Base-by-base conservation (phyloP, 2,329 filamentous ascomycete species). In the Aspergillus sp. region DNA sequence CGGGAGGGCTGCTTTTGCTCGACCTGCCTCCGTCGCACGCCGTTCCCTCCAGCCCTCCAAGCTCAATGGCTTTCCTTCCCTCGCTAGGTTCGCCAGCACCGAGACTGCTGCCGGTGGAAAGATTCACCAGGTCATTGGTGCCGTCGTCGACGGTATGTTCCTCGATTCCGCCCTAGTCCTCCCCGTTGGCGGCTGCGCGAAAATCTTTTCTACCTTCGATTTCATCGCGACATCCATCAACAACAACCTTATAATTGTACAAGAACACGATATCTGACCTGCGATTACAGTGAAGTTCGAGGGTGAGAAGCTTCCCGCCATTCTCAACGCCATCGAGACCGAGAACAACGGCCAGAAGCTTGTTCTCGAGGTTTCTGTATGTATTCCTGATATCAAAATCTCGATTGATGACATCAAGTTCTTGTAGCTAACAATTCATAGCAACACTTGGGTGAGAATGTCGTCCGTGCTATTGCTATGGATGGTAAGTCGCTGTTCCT, bases 401-500 rank as follows among this genome's bases (percentile, higher is more conserved):
- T 34, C 42, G 8, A 37, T 45, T 52, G 40, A 61, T 61, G 45
- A 61, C 58, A 64, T 61, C 56, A 63, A 62, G 51, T 54, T 17
- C 50, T 20, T 33, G 17, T 33, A 60, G 62, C 66, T 73, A 67
- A 69, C 64, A 34, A 8, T 51, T 37, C 58, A 68, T 72, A 97
- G 92, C 95, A 99, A 97, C 95, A 98, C 88, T 83, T 99, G 81
- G 95, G 95, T 84, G 91, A 99, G 86, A 96, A 91, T 85, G 91
- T 97, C 77, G 95, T 99, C 80, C 89, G 95, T 81, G 96, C 91
- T 82, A 99, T 99, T 96, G 95, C 95, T 82, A 99, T 99, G 95
- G 95, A 99, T 83, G 95, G 93, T 96, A 88, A 80, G 86, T 66
- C 56, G 42, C 51, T 46, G 41, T 49, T 52, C 56, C 50, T 58